These are phyloP conservation scores for Cercospora sojina DNA, from an alignment of 2,329 filamentous ascomycete genomes.

Conservation along the genomic window DNA sequence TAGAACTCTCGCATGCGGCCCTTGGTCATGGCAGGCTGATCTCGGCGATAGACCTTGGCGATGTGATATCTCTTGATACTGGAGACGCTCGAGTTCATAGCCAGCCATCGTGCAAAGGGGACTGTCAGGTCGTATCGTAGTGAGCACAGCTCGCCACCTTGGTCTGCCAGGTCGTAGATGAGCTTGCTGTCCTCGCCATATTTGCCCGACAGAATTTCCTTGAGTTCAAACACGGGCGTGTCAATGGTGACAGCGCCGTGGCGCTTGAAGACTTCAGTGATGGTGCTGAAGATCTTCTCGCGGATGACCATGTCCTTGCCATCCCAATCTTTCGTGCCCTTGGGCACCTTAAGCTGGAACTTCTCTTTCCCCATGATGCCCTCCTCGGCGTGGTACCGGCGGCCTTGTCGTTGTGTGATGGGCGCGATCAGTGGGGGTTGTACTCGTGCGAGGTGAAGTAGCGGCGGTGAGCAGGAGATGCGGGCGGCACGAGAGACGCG, in stretches of 20 bases:
- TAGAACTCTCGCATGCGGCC: conserved; percentile 95
- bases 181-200: conserved; percentile 91
- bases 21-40: conserved; percentile 83
- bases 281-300: conserved; percentile 74
- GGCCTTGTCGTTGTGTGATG: not conserved
- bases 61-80: conserved; percentile 94
- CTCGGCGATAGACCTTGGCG: conserved; percentile 82
- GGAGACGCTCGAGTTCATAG: conserved; percentile 80
- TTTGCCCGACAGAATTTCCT: conserved; percentile 83
- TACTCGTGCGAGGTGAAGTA: not conserved
- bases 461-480: not conserved
- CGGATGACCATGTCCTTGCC: conserved; percentile 76
- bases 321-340: conserved; percentile 86
- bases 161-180: conserved; percentile 85
- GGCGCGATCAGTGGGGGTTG: not conserved
- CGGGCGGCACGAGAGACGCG: conserved; percentile 14
- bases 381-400: conserved; percentile 19
- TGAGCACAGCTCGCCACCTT: conserved; percentile 81
- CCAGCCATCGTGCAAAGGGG: conserved; percentile 86
- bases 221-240: conserved; percentile 81
- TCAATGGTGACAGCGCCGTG: conserved; percentile 78
- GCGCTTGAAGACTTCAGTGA: conserved; percentile 77
- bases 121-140: conserved; percentile 86
- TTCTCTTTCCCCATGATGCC: conserved; percentile 45
- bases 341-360: conserved; percentile 78